phyloP scores from a whole-genome alignment of 73 alveolate genomes.

The Paramecium caudatum region DNA sequence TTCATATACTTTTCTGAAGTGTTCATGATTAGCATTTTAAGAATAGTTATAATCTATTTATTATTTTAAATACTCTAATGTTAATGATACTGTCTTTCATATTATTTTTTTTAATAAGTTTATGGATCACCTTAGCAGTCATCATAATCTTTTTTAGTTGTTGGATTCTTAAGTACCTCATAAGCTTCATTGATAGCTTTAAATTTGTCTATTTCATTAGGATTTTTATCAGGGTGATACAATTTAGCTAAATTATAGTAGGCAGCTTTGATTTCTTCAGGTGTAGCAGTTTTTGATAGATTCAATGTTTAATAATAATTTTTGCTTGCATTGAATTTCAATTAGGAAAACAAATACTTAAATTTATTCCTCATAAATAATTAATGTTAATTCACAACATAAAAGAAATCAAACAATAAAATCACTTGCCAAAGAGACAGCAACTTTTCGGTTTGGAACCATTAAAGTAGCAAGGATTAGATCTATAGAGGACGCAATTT shows the following conservation, averaged over 20 bases:
- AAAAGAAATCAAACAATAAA: neutral
- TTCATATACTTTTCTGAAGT: constrained; percentile 13
- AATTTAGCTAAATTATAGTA: constrained; percentile 66
- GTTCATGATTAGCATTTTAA: constrained; percentile 11
- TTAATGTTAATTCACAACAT: neutral
- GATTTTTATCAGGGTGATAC: constrained; percentile 73
- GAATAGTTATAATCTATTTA: neutral
- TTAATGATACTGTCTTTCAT: constrained; percentile 63
- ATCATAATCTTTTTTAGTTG: constrained; percentile 48
- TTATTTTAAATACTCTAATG: constrained; percentile 38
- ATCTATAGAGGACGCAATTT: neutral
- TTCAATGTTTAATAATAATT: constrained; percentile 55
- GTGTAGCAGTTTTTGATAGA: constrained; percentile 21
- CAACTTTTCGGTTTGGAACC: constrained; percentile 1
- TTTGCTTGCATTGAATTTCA: constrained; percentile 51
- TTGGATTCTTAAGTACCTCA: constrained; percentile 53
- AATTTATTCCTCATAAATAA: neutral
- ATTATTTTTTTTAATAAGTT: neutral
- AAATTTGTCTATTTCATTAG: constrained; percentile 58
- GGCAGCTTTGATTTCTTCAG: constrained; percentile 65
- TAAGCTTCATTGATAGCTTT: constrained; percentile 67
- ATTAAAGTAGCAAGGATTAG: constrained; percentile 29
- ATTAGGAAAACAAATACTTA: constrained; percentile 14
- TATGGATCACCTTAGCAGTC: constrained; percentile 47
- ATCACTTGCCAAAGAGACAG: constrained; percentile 28